phyloP scores from a whole-genome alignment of 2,329 filamentous ascomycete species.

The Trichoderma sp. region DNA sequence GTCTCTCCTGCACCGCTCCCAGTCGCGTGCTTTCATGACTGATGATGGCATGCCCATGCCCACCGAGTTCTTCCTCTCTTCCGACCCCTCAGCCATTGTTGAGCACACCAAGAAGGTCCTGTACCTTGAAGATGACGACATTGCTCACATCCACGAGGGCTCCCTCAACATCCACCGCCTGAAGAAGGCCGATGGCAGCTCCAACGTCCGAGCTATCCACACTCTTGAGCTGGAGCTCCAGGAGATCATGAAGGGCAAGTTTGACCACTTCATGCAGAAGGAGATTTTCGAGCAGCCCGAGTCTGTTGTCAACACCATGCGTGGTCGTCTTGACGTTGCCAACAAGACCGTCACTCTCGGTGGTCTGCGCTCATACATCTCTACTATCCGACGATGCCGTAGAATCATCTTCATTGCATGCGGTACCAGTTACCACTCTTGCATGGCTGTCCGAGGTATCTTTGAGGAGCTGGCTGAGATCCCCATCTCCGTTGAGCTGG shows the following conservation, averaged over 20 bases:
- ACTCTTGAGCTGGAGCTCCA: slow-evolving; percentile 98
- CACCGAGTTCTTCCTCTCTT: slow-evolving; percentile 98
- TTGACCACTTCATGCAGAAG: slow-evolving; percentile 99
- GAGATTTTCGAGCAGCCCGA: slow-evolving; percentile 99
- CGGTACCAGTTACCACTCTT: slow-evolving; percentile 97
- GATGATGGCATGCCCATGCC: slow-evolving; percentile 98
- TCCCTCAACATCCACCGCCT: slow-evolving; percentile 98
- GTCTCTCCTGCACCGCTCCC: slow-evolving; percentile 95
- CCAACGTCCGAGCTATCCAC: slow-evolving; percentile 97
- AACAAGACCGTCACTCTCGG: slow-evolving; percentile 96
- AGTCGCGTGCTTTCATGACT: slow-evolving; percentile 98
- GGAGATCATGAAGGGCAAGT: slow-evolving; percentile 99
- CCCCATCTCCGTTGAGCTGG: slow-evolving; percentile 93
- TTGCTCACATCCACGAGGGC: slow-evolving; percentile 98
- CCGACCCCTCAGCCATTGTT: slow-evolving; percentile 95
- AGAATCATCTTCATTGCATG: slow-evolving; percentile 99
- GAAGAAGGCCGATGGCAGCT: slow-evolving; percentile 93
- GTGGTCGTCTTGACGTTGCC: slow-evolving; percentile 89
- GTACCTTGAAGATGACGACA: slow-evolving; percentile 99
- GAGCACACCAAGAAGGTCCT: slow-evolving; percentile 99
- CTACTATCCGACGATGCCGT: slow-evolving; percentile 93
- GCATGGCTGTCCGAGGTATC: slow-evolving; percentile 97
- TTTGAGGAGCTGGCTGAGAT: slow-evolving; percentile 99
- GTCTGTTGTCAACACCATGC: slow-evolving; percentile 99
- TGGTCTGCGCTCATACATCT: slow-evolving; percentile 93